phyloP scores from a whole-genome alignment of 2,329 filamentous ascomycete genomes.

The Colletotrichum lini region DNA sequence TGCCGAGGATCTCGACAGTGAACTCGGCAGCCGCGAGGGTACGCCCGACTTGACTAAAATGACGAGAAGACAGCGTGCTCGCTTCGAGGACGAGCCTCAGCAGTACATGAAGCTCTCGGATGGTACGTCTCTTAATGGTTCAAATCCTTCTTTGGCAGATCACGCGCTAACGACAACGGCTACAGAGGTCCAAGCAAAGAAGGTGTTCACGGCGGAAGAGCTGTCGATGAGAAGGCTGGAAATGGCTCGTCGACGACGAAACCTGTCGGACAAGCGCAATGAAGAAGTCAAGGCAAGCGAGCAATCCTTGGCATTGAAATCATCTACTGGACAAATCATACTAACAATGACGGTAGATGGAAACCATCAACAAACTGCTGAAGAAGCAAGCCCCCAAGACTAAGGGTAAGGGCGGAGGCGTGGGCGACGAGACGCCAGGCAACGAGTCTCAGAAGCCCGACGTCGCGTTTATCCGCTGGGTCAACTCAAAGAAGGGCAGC shows the following conservation, averaged over 20 bases:
- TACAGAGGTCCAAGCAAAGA: conserved; percentile 75
- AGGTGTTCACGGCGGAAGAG: conserved; percentile 73
- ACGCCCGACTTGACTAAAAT: conserved; percentile 71
- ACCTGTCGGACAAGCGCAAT: conserved; percentile 75
- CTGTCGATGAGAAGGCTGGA: conserved; percentile 73
- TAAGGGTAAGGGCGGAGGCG: conserved; percentile 65
- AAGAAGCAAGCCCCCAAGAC: conserved; percentile 88
- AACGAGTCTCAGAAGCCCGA: conserved; percentile 65
- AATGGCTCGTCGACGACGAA: conserved; percentile 73
- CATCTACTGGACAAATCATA: not conserved
- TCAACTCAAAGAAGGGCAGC: conserved; percentile 76
- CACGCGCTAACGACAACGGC: conserved; percentile 39
- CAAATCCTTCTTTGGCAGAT: not conserved
- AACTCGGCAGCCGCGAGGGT: conserved; percentile 62
- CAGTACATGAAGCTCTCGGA: conserved; percentile 74
- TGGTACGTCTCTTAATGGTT: conserved; percentile 56
- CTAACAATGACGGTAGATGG: conserved; percentile 70
- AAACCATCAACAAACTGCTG: conserved; percentile 91
- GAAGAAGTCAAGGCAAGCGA: conserved; percentile 72
- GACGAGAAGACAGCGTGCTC: conserved; percentile 72
- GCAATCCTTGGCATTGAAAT: conserved; percentile 24
- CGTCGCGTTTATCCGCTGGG: conserved; percentile 78
- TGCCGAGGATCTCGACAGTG: conserved; percentile 60
- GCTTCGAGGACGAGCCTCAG: conserved; percentile 69
- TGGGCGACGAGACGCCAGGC: conserved; percentile 65